These are phyloP conservation scores for Asclepias syriaca DNA, from an alignment of 257 asterid genomes.

Conservation along the genomic window DNA sequence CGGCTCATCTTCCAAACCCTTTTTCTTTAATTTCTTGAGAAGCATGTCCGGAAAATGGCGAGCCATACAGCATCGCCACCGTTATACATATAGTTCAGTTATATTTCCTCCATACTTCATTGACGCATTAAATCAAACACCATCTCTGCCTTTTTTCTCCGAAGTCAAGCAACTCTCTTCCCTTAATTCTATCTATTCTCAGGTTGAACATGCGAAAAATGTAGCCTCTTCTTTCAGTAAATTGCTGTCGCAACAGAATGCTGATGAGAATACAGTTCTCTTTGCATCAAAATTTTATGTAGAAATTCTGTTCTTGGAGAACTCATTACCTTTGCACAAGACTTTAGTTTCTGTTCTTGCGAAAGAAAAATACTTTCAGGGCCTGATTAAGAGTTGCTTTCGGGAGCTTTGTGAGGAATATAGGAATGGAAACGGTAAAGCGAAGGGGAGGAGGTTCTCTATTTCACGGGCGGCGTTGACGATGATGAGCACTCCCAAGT, in stretches of 20 bases:
- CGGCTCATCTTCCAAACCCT: neutral
- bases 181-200: constrained; percentile 77
- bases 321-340: constrained; percentile 75
- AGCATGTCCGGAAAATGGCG: constrained; percentile 93
- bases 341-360: constrained; percentile 67
- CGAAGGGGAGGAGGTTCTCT: constrained; percentile 67
- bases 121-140: constrained; percentile 57
- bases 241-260: constrained; percentile 41
- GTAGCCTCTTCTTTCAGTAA: constrained; percentile 51
- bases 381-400: constrained; percentile 45
- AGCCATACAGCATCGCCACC: constrained; percentile 96
- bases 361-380: constrained; percentile 50
- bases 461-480: constrained; percentile 86
- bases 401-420: constrained; percentile 66
- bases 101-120: constrained; percentile 56
- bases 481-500: constrained; percentile 84
- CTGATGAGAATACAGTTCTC: constrained; percentile 35
- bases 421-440: constrained; percentile 42
- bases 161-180: constrained; percentile 54
- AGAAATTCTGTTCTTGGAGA: constrained; percentile 73
- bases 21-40: neutral
- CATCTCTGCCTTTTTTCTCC: constrained; percentile 39
- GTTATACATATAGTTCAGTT: constrained; percentile 74
- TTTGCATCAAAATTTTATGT: constrained; percentile 52
- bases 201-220: constrained; percentile 70